Evolutionary conservation across 371 early-diverging fungal genomes (phyloP).

Genomic region (Batkoa obscura): DNA sequence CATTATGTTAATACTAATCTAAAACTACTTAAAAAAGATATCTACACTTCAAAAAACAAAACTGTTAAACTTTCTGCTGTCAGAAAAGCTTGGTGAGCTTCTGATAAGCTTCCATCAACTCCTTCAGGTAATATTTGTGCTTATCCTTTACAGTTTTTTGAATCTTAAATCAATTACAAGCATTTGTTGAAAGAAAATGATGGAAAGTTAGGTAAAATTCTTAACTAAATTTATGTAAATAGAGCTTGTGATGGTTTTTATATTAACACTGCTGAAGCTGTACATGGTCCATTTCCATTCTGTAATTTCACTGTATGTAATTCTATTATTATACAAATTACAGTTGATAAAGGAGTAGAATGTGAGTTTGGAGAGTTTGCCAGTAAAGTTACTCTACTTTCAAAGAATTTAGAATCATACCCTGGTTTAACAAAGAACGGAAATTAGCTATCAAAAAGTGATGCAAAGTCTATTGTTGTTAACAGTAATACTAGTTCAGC

Average conservation of each 20-base stretch:
- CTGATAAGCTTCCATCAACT: conserved; percentile 35
- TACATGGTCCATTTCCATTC: too few relatives aligned
- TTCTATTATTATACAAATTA: too few relatives aligned
- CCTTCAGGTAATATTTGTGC: conserved; percentile 43
- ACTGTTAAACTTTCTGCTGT: conserved; percentile 24
- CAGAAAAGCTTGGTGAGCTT: conserved; percentile 31
- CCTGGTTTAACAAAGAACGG: too few relatives aligned
- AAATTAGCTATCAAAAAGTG: too few relatives aligned
- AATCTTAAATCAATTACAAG: background rate
- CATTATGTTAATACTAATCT: conserved; percentile 4
- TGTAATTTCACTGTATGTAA: too few relatives aligned
- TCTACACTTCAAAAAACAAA: background rate
- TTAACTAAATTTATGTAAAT: background rate
- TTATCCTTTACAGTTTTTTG: conserved; percentile 26
- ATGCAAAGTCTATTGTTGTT: too few relatives aligned
- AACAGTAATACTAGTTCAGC: too few relatives aligned
- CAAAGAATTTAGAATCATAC: too few relatives aligned
- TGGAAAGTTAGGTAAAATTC: background rate
- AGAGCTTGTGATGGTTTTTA: background rate
- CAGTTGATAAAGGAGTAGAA: too few relatives aligned
- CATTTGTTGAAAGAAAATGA: background rate
- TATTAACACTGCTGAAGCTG: too few relatives aligned
- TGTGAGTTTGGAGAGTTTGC: too few relatives aligned
- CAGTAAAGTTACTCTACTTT: too few relatives aligned
- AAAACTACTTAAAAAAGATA: background rate